phyloP scores from a whole-genome alignment of 1,139 yeast genomes.

The Geotrichum reessii region DNA sequence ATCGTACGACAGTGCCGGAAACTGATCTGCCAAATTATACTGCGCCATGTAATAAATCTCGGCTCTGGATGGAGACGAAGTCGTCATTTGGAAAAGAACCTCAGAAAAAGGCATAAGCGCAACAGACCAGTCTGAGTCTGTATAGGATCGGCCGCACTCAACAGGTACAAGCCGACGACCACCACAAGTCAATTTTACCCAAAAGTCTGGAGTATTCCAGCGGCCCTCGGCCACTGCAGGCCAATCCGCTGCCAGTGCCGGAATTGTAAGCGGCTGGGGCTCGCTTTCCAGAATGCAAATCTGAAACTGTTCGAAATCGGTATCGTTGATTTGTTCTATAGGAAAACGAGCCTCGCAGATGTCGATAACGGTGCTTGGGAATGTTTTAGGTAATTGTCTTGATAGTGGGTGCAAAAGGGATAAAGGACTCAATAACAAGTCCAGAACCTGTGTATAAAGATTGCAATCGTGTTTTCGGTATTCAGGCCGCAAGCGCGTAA shows the following conservation, averaged over 20 bases:
- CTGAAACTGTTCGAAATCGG: slow-evolving; percentile 15
- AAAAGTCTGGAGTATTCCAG: slow-evolving; percentile 25
- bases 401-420: neutral
- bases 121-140: slow-evolving; percentile 24
- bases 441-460: neutral
- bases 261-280: slow-evolving; percentile 21
- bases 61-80: slow-evolving; percentile 3
- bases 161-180: slow-evolving; percentile 28
- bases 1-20: slow-evolving; percentile 23
- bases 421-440: neutral
- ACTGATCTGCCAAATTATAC: slow-evolving; percentile 23
- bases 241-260: slow-evolving; percentile 23
- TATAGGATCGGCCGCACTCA: slow-evolving; percentile 26
- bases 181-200: slow-evolving; percentile 19
- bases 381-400: neutral
- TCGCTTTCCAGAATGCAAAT: slow-evolving; percentile 6
- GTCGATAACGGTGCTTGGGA: neutral
- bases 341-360: neutral
- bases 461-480: neutral
- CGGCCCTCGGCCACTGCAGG: slow-evolving; percentile 22
- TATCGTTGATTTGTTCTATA: slow-evolving; percentile 1
- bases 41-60: slow-evolving; percentile 25
- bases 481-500: neutral
- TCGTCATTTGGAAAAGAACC: slow-evolving; percentile 16
- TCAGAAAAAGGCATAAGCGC: slow-evolving; percentile 20